Evolutionary conservation across 768 basidiomycete species (phyloP), one percentile per base, ranked within the genome.

Genomic region (Mycena polygramma): DNA sequence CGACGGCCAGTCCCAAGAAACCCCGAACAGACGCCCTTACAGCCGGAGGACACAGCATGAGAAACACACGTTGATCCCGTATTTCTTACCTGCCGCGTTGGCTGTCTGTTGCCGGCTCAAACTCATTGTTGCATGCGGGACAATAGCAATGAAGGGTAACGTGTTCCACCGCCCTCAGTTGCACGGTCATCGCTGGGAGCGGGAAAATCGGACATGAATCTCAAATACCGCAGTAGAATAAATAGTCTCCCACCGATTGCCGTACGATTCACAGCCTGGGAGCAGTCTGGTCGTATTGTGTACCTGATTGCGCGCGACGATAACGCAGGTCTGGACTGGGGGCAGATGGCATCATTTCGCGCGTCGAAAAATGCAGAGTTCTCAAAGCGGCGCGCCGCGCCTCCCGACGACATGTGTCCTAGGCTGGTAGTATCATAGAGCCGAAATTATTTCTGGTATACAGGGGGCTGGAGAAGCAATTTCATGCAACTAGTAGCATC

Each of bases 11-110:
- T 36, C 43, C 48, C 55, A 58, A 70, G 58, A 45, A 65, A 65
- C 45, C 58, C 63, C 58, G 26, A 62, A 70, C 60, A 59, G 67
- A 39, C 36, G 53, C 41, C 63, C 57, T 65, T 35, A 45, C 57
- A 46, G 64, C 64, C 64, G 45, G 48, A 61, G 57, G 35, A 57
- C 64, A 70, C 63, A 66, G 63, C 63, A 57, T 65, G 66, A 30
- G 66, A 67, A 60, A 46, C 45, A 46, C 45, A 17, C 14, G 35
- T 67, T 62, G 58, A 66, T 70, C 57, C 41, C 61, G 57, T 69
- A 69, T 69, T 53, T 51, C 37, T 41, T 15, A 41, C 15, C 15
- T 26, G 36, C 13, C 57, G 36, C 51, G 49, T 24, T 39, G 51
- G 24, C 54, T 30, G 30, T 30, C 30, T 30, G 30, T 30, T 30